Conservation (phyloP, 805 yeast genomes). For the Metschnikowia bowlesiae region DNA sequence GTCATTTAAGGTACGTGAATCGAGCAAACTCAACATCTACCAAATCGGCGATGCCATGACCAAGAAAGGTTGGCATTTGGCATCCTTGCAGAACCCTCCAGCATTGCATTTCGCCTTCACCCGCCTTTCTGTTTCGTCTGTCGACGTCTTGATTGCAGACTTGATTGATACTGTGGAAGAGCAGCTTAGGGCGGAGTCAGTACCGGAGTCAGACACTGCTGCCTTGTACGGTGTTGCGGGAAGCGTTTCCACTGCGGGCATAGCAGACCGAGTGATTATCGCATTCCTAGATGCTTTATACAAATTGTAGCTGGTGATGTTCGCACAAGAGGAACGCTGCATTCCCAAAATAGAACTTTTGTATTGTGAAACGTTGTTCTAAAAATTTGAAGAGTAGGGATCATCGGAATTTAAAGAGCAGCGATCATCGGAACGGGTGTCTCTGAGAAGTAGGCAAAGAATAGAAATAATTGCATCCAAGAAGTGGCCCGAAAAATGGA, state of each 20-base stretch:
- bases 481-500: no score
- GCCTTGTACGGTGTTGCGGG: conserved; percentile 96
- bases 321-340: no score
- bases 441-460: no score
- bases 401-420: no score
- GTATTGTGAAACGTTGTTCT: no score
- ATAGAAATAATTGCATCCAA: no score
- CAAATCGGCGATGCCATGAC: conserved; percentile 68
- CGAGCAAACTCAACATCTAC: conserved; percentile 56
- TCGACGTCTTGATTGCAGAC: conserved; percentile 55
- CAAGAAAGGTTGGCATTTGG: conserved; percentile 81
- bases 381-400: no score
- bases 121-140: conserved; percentile 55
- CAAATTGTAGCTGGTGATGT: conserved; percentile 31
- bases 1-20: conserved; percentile 55
- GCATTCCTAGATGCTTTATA: conserved; percentile 81
- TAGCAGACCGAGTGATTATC: conserved; percentile 73
- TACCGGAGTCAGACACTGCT: conserved; percentile 58
- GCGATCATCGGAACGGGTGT: no score
- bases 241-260: conserved; percentile 74
- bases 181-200: conserved; percentile 25
- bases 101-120: conserved; percentile 92
- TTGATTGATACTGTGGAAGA: conserved; percentile 44
- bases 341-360: no score
- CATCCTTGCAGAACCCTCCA: conserved; percentile 81